Base-by-base conservation (phyloP, 768 basidiomycete genomes). In the Sutorius australiensis region DNA sequence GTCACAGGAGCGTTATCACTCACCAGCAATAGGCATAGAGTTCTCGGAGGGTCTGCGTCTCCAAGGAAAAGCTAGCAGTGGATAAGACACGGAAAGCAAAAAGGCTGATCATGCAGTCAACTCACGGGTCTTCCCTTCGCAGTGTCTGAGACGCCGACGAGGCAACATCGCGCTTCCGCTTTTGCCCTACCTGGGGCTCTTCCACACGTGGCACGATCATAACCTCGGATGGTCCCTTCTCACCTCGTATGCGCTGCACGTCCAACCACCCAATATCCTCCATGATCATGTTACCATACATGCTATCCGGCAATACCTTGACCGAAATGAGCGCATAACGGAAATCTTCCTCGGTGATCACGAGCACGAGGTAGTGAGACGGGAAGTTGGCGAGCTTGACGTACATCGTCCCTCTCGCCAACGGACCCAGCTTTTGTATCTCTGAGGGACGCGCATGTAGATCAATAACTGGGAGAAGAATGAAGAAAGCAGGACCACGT, bases 1-100 rank as follows among this genome's bases (percentile, higher is more conserved):
- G 6, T 11, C 13, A 3, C 10, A 5, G 16, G 24, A 42, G 2
- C 28, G 9, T 42, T n/a, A n/a, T 19, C 5, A 63, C 74, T 60
- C 57, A 92, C 92, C 91, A 90, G 72, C 89, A 94, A 67, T 92
- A 95, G 32, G 84, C 86, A 63, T 92, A 93, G 10, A 94, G 71
- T 62, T 92, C 87, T 53, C 86, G 77, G 16, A 93, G 69, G 6
- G 85, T 80, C 59, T 83, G 83, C 0, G 85, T 85, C 47, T 88
- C 84, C 21, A 95, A 68, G 55, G 83, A 75, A 66, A 91, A 92
- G 41, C 73, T 72, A 43, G 19, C 1, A 6, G 5, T 8, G 10
- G 24, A 46, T 49, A 14, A 56, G 54, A 43, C 16, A 28, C 8
- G 6, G 2, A 41, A 41, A 16, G 24, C 28, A 38, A 0, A 9